phyloP scores from a whole-genome alignment of 345 rosid species.

The Rubroshorea leprosula region DNA sequence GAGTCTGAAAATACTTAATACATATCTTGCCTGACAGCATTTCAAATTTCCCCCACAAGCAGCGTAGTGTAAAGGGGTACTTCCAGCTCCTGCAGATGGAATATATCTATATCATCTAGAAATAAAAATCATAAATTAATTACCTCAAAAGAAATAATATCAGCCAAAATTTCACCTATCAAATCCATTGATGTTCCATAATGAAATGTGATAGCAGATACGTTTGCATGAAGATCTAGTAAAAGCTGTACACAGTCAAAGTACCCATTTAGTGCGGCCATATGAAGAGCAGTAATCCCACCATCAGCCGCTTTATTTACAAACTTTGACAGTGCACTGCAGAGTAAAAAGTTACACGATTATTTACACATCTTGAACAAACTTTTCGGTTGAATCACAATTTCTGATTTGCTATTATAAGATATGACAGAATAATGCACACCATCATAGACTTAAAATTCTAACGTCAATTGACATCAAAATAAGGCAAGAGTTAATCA shows the following conservation, averaged over 20 bases:
- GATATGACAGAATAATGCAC: too few relatives aligned
- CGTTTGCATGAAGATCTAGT: conserved; percentile 85
- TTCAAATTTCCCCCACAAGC: conserved; percentile 97
- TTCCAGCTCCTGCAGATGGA: conserved; percentile 72
- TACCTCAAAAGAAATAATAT: conserved; percentile 1
- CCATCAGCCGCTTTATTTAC: conserved; percentile 97
- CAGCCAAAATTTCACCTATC: conserved; percentile 50
- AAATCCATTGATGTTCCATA: conserved; percentile 98
- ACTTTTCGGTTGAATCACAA: too few relatives aligned
- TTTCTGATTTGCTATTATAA: too few relatives aligned
- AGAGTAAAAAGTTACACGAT: conserved; percentile 23
- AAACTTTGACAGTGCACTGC: conserved; percentile 85
- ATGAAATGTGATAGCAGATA: conserved; percentile 76
- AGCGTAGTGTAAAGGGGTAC: conserved; percentile 95
- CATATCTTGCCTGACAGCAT: conserved; percentile 80
- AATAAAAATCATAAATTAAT: background rate
- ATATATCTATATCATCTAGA: conserved; percentile 14
- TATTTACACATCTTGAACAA: too few relatives aligned
- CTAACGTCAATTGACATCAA: too few relatives aligned
- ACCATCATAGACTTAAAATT: too few relatives aligned
- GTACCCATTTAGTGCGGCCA: conserved; percentile 94
- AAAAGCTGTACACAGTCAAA: conserved; percentile 96
- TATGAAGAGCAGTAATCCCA: conserved; percentile 96
- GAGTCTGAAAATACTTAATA: background rate
- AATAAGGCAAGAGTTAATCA: conserved; percentile 51